Evolutionary conservation across 805 yeast genomes (phyloP), one percentile per base, ranked within the genome.

Genomic region (Teunomyces barrocoloradensis): DNA sequence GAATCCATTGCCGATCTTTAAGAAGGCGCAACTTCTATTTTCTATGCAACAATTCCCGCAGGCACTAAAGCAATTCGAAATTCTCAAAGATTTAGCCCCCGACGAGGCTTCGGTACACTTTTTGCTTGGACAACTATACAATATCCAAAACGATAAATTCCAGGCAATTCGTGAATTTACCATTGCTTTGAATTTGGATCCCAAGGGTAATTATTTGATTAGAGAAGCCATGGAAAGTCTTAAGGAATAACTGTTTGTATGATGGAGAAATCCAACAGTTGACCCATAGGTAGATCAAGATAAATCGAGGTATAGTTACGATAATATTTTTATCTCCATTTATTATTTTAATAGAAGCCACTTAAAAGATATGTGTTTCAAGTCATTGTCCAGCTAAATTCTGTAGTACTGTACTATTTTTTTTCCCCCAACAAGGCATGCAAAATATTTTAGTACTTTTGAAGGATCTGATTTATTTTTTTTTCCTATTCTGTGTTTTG

Each of bases 41-140:
- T 69, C 85, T 3, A 73, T 88, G 78, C 86, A 84, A 50, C 78
- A 81, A 50, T 89, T 81, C 60, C 80, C 80, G 21, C 81, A 78
- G 44, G 95, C 98, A 0, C 69, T 90, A 48, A 76, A 74, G 33
- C 87, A 83, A 60, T 87, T 94, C 60, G 90, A 87, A 58, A 74
- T 76, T 41, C 76, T 94, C 45, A 81, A 79, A 53, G 78, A 80
- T 23, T 67, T 89, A 46, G 96, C 96, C 0, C 97, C 99, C 0
- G 96, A 92, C 63, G 98, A 92, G 63, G 96, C 97, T 0, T 84
- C 89, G 45, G 96, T 92, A 23, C 98, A 92, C 65, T 89, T 87
- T 65, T 69, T 91, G 36, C 71, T 94, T 40, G 99, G 97, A 9
- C 89, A 89, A 59, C 74, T 91, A 46, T 89, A 90, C 75, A 87